These are phyloP conservation scores for Collybiopsis luxurians DNA, from an alignment of 768 basidiomycete species.

Conservation along the genomic window DNA sequence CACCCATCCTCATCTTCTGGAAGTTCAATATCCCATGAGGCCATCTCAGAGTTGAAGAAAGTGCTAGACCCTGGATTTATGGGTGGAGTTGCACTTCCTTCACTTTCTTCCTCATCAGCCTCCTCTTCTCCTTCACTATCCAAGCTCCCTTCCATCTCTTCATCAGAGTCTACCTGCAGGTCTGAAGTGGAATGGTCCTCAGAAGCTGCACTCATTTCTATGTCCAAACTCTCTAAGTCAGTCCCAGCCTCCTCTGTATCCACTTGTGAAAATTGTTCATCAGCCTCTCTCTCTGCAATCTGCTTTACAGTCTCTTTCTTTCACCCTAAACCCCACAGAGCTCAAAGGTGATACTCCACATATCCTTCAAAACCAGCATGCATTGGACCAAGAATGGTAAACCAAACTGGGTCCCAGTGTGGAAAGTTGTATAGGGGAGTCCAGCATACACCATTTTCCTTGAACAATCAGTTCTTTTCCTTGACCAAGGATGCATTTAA, in stretches of 20 bases:
- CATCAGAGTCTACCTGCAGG: not conserved
- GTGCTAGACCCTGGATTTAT: not conserved
- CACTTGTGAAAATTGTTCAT: slow-evolving; percentile 10
- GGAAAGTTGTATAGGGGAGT: slow-evolving; percentile 13
- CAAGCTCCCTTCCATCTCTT: not conserved
- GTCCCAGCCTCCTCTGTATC: slow-evolving; percentile 9
- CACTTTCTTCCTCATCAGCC: not conserved
- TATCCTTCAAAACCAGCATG: slow-evolving; percentile 18
- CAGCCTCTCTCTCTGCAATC: slow-evolving; percentile 5
- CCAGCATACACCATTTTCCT: too few relatives aligned
- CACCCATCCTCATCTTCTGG: slow-evolving; percentile 5
- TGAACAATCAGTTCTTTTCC: slow-evolving; percentile 3
- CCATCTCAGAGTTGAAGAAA: not conserved
- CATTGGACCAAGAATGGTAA: slow-evolving; percentile 17
- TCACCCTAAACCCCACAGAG: slow-evolving; percentile 15
- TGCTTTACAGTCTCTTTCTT: slow-evolving; percentile 1
- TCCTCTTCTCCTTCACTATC: not conserved
- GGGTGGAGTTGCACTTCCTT: not conserved
- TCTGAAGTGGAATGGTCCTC: too few relatives aligned
- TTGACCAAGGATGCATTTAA: slow-evolving; percentile 10
- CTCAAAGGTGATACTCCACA: slow-evolving; percentile 11
- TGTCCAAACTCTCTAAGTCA: not conserved
- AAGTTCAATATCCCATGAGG: not conserved
- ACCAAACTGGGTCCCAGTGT: slow-evolving; percentile 16
- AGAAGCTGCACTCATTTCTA: too few relatives aligned